Base-by-base conservation (phyloP, 2,329 filamentous ascomycete genomes). In the Penicillium oxalicum region DNA sequence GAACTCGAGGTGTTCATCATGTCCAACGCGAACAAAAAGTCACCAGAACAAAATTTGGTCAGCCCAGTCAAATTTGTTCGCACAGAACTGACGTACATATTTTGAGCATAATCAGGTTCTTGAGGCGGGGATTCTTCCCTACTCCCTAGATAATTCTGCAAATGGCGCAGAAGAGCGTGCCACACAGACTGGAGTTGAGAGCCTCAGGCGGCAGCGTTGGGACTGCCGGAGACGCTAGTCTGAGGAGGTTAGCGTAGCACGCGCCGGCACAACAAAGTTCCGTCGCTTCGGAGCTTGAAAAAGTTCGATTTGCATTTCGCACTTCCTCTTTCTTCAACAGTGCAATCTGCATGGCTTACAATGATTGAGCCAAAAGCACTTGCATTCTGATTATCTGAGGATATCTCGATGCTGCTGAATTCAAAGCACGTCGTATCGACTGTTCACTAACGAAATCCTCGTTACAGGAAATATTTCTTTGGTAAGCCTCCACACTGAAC, bases 251-350 rank as follows among this genome's bases (percentile, higher is more conserved):
- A 55, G 53, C 7, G 45, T 60, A 32, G 7, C 29, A 11, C 29
- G 29, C 29, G 11, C 29, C 61, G 66, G 64, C 53, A 55, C 60
- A 59, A 54, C 47, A 49, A 63, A 57, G 49, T 54, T 62, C 60
- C 63, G 59, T 38, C 47, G 47, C 48, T 53, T 50, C 27, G 39
- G 49, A 62, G 60, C 61, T 65, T 61, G 57, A 67, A 68, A 68
- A 57, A 53, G 36, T 32, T 45, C 43, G 18, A 38, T 59, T 60
- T 58, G 57, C 44, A 48, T 55, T 53, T 37, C 52, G 29, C 51
- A 47, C 50, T 57, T 56, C 48, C 49, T 50, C 51, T 53, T 54
- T 48, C 45, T 49, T 52, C 55, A 52, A 53, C 50, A 44, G 54
- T 45, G 47, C 29, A 37, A 49, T 53, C 39, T 54, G 45, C 48